Conservation (phyloP, 306 rosid genomes). For the Prinsepia uniflora region DNA sequence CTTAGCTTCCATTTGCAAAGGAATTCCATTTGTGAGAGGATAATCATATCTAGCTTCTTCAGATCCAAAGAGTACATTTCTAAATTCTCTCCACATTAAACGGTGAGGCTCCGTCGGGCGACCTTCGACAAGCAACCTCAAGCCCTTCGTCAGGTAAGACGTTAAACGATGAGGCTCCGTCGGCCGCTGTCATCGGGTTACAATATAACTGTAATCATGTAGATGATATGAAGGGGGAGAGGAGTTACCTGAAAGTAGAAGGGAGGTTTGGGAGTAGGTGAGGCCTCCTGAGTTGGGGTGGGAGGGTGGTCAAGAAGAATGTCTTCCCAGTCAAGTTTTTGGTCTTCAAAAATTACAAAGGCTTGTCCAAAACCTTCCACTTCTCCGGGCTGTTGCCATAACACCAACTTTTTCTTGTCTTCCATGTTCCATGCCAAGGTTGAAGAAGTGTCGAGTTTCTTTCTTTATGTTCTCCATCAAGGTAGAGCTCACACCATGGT, state of each 20-base stretch:
- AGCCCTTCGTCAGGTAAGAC: too few relatives aligned
- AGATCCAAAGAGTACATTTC: conserved; percentile 32
- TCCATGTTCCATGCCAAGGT: conserved; percentile 43
- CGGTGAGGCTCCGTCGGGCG: too few relatives aligned
- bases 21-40: conserved; percentile 28
- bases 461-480: conserved; percentile 39
- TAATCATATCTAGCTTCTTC: conserved; percentile 13
- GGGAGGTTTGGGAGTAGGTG: conserved; percentile 53
- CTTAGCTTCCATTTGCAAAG: conserved; percentile 25
- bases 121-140: too few relatives aligned
- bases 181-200: too few relatives aligned
- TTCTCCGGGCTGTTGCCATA: conserved; percentile 43
- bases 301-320: conserved; percentile 39
- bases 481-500: conserved; percentile 44
- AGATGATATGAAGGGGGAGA: neutral
- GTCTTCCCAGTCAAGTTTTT: conserved; percentile 54
- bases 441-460: conserved; percentile 40
- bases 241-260: conserved; percentile 37
- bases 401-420: conserved; percentile 47
- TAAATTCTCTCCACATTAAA: conserved; percentile 44
- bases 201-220: too few relatives aligned
- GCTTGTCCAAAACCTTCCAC: conserved; percentile 68
- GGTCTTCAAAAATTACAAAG: conserved; percentile 39
- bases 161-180: too few relatives aligned
- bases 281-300: conserved; percentile 35